Base-by-base conservation (phyloP, 1,284 basidiomycete species). In the Pisolithus thermaeus region DNA sequence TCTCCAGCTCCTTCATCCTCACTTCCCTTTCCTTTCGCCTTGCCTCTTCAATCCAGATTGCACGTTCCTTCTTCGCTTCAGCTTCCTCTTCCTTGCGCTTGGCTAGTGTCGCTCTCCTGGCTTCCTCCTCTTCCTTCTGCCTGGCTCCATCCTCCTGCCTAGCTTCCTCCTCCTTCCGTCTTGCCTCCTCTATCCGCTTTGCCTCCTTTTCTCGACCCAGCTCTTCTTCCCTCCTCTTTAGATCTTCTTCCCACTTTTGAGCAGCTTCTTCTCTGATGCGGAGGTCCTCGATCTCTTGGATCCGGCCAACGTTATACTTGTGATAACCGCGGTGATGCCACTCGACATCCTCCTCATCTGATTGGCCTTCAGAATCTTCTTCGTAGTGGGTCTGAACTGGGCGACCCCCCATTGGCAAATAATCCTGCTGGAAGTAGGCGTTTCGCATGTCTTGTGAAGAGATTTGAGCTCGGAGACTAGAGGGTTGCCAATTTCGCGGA, bases 311-410 rank as follows among this genome's bases (percentile, higher is more conserved):
- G 44, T 65, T 67, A 42, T 69, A 67, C 27, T 66, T 66, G 7
- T 61, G 64, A 14, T 58, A 61, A 16, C 64, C 68, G 7, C 61
- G 63, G 16, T 58, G 61, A 16, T 63, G 63, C 59, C 68, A 68
- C 25, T 60, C 64, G 46, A 51, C 55, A 16, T 54, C 61, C 16
- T 65, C 61, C 16, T 65, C 65, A n/a, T 69, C 67, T 23, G 64
- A 67, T 42, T 65, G 64, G 27, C 73, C 72, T 51, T 70, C 67
- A 28, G 56, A 66, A 46, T 60, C 57, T 44, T 64, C 66, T 52
- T 68, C 67, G 30, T 32, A 61, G 35, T 65, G 64, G 2, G 60
- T 50, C 38, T 56, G 62, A 14, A 68, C 65, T 8, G 47, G 54
- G 3, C 61, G 59, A 28, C 53, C 49, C 16, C 51, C 1, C 25